phyloP scores from a whole-genome alignment of 768 basidiomycete genomes.

The Tulasnella sp. region DNA sequence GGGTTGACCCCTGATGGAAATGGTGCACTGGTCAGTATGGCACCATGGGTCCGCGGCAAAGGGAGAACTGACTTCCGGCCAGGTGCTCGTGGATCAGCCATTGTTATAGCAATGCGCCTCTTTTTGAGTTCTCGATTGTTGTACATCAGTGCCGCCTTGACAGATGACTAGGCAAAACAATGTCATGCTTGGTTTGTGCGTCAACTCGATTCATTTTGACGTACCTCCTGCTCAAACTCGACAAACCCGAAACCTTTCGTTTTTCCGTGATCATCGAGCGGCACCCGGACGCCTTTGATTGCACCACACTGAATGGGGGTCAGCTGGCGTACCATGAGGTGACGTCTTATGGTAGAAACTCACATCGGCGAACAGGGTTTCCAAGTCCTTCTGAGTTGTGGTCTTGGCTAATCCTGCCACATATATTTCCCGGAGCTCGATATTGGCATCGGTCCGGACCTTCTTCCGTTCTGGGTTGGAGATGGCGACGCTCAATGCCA shows the following conservation, averaged over 20 bases:
- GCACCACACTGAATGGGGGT: constrained; percentile 52
- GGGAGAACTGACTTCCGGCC: constrained; percentile 36
- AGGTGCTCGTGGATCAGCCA: constrained; percentile 62
- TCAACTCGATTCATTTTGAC: constrained; percentile 18
- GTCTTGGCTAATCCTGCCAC: constrained; percentile 76
- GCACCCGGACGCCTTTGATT: constrained; percentile 72
- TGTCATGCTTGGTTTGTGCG: not conserved
- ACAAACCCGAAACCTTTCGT: constrained; percentile 86
- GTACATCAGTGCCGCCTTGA: constrained; percentile 55
- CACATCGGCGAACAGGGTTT: constrained; percentile 67
- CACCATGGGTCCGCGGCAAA: not conserved
- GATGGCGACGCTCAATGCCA: constrained; percentile 62
- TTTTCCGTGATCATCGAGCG: constrained; percentile 54
- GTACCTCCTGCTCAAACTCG: constrained; percentile 76
- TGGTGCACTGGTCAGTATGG: not conserved
- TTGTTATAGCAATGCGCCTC: constrained; percentile 78
- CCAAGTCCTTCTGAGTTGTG: constrained; percentile 64
- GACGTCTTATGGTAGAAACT: constrained; percentile 22
- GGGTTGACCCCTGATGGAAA: constrained; percentile 17
- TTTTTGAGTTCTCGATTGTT: constrained; percentile 86
- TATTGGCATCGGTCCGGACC: constrained; percentile 78
- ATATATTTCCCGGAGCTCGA: constrained; percentile 75
- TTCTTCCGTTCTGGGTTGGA: constrained; percentile 88
- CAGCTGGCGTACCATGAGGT: not conserved
- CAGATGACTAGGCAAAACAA: constrained; percentile 42